phyloP scores from a whole-genome alignment of 805 yeast species.

The Jamesozyma spencerorum region DNA sequence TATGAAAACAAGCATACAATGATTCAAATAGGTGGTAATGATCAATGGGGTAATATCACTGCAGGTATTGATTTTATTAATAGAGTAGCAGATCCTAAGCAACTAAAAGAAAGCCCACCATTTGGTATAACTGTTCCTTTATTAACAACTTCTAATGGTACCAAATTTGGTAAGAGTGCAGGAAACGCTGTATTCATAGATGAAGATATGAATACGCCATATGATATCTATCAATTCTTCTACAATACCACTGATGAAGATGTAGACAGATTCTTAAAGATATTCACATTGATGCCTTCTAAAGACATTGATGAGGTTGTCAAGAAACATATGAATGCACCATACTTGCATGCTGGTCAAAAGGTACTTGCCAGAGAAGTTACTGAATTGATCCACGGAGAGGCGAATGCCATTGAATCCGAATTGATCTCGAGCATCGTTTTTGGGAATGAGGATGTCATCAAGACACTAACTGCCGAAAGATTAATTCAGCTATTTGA shows the following conservation, averaged over 20 bases:
- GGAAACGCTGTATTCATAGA: conserved; percentile 93
- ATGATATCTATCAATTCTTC: conserved; percentile 77
- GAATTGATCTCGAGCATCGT: conserved; percentile 56
- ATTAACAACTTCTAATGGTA: conserved; percentile 79
- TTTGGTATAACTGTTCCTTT: conserved; percentile 87
- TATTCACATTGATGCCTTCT: conserved; percentile 71
- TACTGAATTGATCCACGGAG: conserved; percentile 81
- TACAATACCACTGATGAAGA: conserved; percentile 71
- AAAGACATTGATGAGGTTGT: conserved; percentile 47
- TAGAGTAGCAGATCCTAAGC: conserved; percentile 34
- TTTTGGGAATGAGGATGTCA: conserved; percentile 29
- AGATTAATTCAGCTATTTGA: conserved; percentile 12
- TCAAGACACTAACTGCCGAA: conserved; percentile 6
- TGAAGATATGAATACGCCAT: conserved; percentile 63
- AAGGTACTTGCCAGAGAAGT: conserved; percentile 71
- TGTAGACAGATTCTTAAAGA: conserved; percentile 55
- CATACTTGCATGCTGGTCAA: conserved; percentile 68
- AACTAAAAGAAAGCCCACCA: conserved; percentile 25
- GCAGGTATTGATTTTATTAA: conserved; percentile 88
- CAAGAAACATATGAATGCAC: conserved; percentile 43
- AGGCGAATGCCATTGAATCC: conserved; percentile 61
- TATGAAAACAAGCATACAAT: conserved; percentile 48
- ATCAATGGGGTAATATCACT: conserved; percentile 96
- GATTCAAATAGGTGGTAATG: conserved; percentile 90
- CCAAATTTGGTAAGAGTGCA: conserved; percentile 92